Evolutionary conservation across 495 filamentous ascomycete genomes (phyloP).

Genomic region (Lindgomyces ingoldianus): DNA sequence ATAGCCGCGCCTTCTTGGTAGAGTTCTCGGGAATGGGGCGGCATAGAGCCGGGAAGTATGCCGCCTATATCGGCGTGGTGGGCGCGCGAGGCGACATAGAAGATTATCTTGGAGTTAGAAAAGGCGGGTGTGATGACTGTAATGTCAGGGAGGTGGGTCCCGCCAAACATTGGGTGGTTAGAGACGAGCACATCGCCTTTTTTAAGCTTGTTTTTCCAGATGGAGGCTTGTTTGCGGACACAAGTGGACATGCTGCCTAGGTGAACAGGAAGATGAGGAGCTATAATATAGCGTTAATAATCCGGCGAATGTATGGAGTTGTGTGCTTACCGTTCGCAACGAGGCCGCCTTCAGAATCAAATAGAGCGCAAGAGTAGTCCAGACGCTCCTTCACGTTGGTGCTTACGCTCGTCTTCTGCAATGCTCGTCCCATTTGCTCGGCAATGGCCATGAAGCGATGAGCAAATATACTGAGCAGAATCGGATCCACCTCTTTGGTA

Average conservation of each 20-base stretch:
- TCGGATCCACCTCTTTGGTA: constrained; percentile 69
- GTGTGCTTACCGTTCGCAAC: constrained; percentile 76
- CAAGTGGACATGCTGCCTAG: constrained; percentile 94
- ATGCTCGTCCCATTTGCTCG: constrained; percentile 93
- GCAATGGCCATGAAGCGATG: constrained; percentile 99
- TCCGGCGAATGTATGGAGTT: too few species aligned
- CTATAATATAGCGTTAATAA: constrained; percentile 38
- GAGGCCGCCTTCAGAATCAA: constrained; percentile 84
- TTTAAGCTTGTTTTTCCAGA: constrained; percentile 87
- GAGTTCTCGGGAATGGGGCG: constrained; percentile 87
- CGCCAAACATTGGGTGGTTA: constrained; percentile 94
- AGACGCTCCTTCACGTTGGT: constrained; percentile 98
- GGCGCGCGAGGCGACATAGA: constrained; percentile 93
- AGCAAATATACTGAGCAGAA: constrained; percentile 92
- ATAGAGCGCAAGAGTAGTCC: constrained; percentile 95
- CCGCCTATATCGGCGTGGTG: constrained; percentile 98
- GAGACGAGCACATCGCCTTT: constrained; percentile 92
- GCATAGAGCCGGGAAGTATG: constrained; percentile 95
- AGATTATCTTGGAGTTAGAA: constrained; percentile 81
- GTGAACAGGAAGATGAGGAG: constrained; percentile 92
- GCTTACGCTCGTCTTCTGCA: constrained; percentile 96
- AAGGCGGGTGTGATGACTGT: constrained; percentile 95
- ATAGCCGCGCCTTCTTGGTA: constrained; percentile 95
- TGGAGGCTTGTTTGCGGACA: constrained; percentile 86
- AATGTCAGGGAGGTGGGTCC: constrained; percentile 87